Conservation (phyloP, 306 rosid species). For the Sophora flavescens region DNA sequence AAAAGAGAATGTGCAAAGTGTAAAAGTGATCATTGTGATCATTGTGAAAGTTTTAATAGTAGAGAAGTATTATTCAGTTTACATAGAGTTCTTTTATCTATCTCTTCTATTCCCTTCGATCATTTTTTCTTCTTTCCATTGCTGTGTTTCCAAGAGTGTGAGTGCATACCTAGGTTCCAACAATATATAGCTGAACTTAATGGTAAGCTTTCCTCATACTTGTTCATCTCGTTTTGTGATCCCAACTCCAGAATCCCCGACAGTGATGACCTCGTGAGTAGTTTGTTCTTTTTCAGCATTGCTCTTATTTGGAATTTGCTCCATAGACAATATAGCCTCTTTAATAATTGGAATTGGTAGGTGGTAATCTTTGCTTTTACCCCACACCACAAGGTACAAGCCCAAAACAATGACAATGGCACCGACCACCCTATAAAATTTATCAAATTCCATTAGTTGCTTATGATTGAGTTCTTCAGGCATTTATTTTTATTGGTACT, state of each 20-base stretch:
- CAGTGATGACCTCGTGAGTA: constrained; percentile 45
- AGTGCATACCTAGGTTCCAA: too few relatives aligned
- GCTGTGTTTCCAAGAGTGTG: too few relatives aligned
- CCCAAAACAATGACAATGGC: constrained; percentile 72
- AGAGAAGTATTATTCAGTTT: too few relatives aligned
- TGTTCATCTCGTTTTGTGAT: constrained; percentile 37
- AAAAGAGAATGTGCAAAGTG: too few relatives aligned
- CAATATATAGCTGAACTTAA: background rate
- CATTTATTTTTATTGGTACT: background rate
- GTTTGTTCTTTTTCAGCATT: constrained; percentile 42
- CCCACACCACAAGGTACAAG: constrained; percentile 85
- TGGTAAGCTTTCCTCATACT: constrained; percentile 17
- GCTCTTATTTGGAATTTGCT: constrained; percentile 35
- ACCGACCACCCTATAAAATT: constrained; percentile 68
- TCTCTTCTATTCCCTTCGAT: too few relatives aligned
- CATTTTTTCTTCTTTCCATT: too few relatives aligned
- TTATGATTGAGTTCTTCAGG: background rate
- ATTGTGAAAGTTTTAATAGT: too few relatives aligned
- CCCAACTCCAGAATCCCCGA: constrained; percentile 42
- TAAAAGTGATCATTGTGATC: too few relatives aligned
- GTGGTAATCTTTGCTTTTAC: constrained; percentile 75
- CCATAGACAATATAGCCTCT: constrained; percentile 45
- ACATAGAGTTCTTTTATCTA: too few relatives aligned
- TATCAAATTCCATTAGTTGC: background rate
- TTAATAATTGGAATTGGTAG: constrained; percentile 33